phyloP scores from a whole-genome alignment of 768 basidiomycete species.

The Agaricus bisporus region DNA sequence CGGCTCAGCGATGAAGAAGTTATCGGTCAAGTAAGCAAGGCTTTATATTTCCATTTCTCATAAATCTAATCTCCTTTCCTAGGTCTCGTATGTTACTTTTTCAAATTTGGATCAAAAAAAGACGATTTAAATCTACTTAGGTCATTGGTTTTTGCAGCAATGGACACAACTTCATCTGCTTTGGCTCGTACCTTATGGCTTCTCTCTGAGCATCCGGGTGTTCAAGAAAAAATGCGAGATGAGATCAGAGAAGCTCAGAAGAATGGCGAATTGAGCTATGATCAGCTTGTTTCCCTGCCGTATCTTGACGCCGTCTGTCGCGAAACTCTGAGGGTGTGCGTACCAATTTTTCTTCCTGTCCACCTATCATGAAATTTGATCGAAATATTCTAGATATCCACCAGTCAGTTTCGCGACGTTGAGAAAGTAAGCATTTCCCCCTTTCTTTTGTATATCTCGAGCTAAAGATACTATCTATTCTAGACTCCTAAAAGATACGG shows the following conservation, averaged over 20 bases:
- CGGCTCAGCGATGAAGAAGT: slow-evolving; percentile 27
- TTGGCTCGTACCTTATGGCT: slow-evolving; percentile 31
- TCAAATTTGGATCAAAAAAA: no score
- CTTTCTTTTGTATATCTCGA: neutral
- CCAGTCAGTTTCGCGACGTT: slow-evolving; percentile 14
- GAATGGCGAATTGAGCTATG: slow-evolving; percentile 21
- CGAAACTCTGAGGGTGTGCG: slow-evolving; percentile 33
- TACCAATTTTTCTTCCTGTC: neutral
- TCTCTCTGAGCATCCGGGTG: slow-evolving; percentile 28
- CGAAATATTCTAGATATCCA: slow-evolving; percentile 14
- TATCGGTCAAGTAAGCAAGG: slow-evolving; percentile 20
- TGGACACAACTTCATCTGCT: slow-evolving; percentile 25
- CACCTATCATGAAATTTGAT: neutral
- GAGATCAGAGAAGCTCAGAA: slow-evolving; percentile 28
- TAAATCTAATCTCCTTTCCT: neutral
- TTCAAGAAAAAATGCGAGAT: slow-evolving; percentile 28
- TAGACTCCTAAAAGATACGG: slow-evolving; percentile 14
- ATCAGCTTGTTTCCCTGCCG: slow-evolving; percentile 28
- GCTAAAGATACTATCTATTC: slow-evolving; percentile 14
- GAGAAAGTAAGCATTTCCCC: slow-evolving; percentile 18
- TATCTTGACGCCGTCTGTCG: slow-evolving; percentile 35
- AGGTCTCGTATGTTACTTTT: neutral
- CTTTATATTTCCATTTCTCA: neutral
- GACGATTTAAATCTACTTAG: neutral
- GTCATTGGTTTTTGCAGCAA: slow-evolving; percentile 5